phyloP scores from a whole-genome alignment of 148 eudicot genomes.

The Heliamphora exappendiculata region DNA sequence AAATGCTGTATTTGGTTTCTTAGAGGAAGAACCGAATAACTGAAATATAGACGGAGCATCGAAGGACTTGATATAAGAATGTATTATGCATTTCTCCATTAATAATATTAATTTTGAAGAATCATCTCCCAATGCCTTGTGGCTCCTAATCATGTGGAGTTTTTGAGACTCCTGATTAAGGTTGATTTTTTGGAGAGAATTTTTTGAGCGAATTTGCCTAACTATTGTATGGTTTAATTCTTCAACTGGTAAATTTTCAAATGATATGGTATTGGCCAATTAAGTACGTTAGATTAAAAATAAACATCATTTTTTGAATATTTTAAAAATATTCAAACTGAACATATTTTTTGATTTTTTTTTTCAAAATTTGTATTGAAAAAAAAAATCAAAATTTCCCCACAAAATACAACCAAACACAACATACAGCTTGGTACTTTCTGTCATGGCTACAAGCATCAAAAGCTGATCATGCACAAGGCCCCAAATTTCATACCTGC shows the following conservation, averaged over 20 bases:
- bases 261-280: too few species aligned
- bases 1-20: neutral
- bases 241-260: too few species aligned
- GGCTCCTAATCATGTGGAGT: neutral
- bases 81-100: neutral
- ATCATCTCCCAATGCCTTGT: neutral
- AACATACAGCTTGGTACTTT: neutral
- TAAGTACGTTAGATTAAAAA: too few species aligned
- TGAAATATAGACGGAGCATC: neutral
- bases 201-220: too few species aligned
- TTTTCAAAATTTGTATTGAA: too few species aligned
- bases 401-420: too few species aligned
- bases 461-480: neutral
- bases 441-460: neutral
- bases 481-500: slow-evolving; percentile 40
- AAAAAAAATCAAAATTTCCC: too few species aligned
- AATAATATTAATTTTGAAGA: neutral
- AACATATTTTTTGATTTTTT: too few species aligned
- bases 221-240: too few species aligned
- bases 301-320: too few species aligned
- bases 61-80: neutral
- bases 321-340: too few species aligned
- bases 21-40: neutral
- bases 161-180: neutral
- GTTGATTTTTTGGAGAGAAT: neutral